Evolutionary conservation across 805 yeast genomes (phyloP).

Genomic region (Schwanniomyces sp.): DNA sequence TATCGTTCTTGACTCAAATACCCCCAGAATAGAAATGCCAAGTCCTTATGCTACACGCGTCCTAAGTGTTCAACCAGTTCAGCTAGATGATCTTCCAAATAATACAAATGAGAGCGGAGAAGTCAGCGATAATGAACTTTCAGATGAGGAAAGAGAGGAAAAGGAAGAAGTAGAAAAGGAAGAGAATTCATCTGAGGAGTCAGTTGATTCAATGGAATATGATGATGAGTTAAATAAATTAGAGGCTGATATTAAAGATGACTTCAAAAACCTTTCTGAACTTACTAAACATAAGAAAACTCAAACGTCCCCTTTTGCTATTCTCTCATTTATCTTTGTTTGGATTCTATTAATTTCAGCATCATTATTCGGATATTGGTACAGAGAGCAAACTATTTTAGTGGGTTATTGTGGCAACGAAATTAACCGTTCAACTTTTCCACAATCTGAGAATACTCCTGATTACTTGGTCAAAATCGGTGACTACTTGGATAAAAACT

Average conservation of each 20-base stretch:
- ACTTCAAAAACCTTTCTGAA: neutral
- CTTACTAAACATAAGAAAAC: neutral
- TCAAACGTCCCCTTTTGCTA: constrained; percentile 1
- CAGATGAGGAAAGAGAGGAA: constrained; percentile 15
- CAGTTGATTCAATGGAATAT: neutral
- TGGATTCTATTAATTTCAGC: constrained; percentile 37
- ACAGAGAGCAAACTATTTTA: constrained; percentile 58
- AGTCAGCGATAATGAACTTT: constrained; percentile 4
- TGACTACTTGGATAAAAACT: constrained; percentile 38
- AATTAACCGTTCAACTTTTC: constrained; percentile 43
- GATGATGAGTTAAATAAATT: neutral
- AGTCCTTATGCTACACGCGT: neutral
- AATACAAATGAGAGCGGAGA: constrained; percentile 2
- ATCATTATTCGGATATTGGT: constrained; percentile 53
- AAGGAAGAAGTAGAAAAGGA: constrained; percentile 9
- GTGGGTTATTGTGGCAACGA: constrained; percentile 79
- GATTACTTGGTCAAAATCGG: constrained; percentile 40
- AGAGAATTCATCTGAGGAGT: neutral
- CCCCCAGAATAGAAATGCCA: neutral
- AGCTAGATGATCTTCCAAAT: neutral
- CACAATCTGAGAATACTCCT: constrained; percentile 22
- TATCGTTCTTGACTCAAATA: constrained; percentile 1
- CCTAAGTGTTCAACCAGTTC: neutral
- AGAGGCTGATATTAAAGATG: constrained; percentile 1
- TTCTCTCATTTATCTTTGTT: constrained; percentile 18